These are phyloP conservation scores for Aspergillus conjunctus DNA, from an alignment of 495 filamentous ascomycete species.

Conservation along the genomic window DNA sequence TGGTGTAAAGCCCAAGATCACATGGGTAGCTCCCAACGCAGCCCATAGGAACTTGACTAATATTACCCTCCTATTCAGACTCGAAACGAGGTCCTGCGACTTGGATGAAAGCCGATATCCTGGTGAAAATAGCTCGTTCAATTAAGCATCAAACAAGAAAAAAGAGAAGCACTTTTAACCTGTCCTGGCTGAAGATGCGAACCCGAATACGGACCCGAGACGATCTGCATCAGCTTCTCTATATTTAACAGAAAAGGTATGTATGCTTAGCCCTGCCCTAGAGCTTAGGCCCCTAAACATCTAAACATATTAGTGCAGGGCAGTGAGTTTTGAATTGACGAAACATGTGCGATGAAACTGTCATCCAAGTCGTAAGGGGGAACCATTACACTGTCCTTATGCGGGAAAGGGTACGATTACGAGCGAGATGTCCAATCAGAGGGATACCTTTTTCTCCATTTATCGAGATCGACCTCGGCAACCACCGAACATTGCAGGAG, in stretches of 20 bases:
- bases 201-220: conserved; percentile 18
- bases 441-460: not conserved
- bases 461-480: not conserved
- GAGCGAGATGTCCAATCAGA: not conserved
- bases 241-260: not conserved
- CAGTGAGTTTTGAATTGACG: not conserved
- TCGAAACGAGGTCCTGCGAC: too few relatives aligned
- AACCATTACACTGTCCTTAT: not conserved
- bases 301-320: not conserved
- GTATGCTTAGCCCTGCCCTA: not conserved
- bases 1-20: too few relatives aligned
- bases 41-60: too few relatives aligned
- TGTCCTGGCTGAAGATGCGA: too few relatives aligned
- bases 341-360: not conserved
- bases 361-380: not conserved
- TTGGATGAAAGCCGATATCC: too few relatives aligned
- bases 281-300: not conserved
- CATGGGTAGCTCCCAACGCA: too few relatives aligned
- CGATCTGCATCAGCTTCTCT: not conserved
- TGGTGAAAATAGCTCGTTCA: too few relatives aligned
- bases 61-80: too few relatives aligned
- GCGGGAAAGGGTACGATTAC: conserved; percentile 2
- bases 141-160: too few relatives aligned
- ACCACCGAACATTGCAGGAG: not conserved
- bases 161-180: too few relatives aligned